Base-by-base conservation (phyloP, 1,139 yeast genomes). In the Diutina ranongensis region DNA sequence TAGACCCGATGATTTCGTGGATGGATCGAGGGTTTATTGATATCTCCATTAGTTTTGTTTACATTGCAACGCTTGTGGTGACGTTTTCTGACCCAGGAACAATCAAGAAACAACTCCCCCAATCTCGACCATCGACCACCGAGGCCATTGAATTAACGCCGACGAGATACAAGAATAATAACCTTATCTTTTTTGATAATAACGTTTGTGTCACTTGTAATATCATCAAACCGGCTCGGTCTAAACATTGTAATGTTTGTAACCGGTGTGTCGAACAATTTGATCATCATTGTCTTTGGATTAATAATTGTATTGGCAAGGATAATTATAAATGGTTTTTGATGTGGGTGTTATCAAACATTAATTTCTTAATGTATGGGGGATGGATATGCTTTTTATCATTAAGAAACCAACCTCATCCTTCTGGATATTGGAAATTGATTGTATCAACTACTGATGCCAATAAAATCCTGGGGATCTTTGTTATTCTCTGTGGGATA, bases 231-330 rank as follows among this genome's bases (percentile, higher is more conserved):
- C 89, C 94, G 0, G 95, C 97, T 1, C 65, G 98, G 44, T 83
- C 95, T 10, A 88, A 86, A 57, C 98, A 92, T 61, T 92, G 98
- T 58, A 71, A 82, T 3, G 68, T 73, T 12, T 92, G 97, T 60
- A 69, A 72, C 45, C 55, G 61, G 22, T 92, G 98, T 58, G 68
- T 83, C 3, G 64, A 80, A 33, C 58, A 83, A 50, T 78, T 74
- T 54, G 98, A 92, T 59, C 98, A 92, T 58, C 97, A 92, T 62
- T 92, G 98, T 58, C 63, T 87, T n/a, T 92, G 97, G 96, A 65
- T 89, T 48, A 89, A 89, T 63, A 88, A 85, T 57, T 92, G 97
- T 61, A 75, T 92, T 31, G 97, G 97, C 0, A 72, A 72, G 54
- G 70, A 76, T 45, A 92, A 92, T 57, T 84, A 78, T 61, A 66